phyloP scores from a whole-genome alignment of 164 flowering plant genomes.

The Akebia trifoliata region DNA sequence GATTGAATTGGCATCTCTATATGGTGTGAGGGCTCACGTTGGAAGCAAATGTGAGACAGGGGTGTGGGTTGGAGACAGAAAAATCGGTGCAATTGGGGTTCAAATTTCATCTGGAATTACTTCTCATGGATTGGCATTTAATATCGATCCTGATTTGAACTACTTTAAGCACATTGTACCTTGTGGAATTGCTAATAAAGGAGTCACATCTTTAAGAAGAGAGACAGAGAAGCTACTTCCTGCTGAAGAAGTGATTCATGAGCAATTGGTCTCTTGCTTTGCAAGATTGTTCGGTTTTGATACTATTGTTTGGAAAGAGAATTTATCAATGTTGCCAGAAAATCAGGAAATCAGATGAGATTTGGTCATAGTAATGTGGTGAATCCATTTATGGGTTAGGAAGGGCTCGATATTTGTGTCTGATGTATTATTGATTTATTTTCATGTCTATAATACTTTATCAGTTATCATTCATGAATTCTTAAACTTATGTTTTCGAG shows the following conservation, averaged over 20 bases:
- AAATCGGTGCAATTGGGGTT: constrained; percentile 96
- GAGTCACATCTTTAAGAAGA: constrained; percentile 76
- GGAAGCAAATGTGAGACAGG: constrained; percentile 69
- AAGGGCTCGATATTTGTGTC: no score
- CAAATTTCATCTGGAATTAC: constrained; percentile 77
- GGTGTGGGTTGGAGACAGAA: constrained; percentile 85
- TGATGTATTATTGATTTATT: no score
- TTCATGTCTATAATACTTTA: no score
- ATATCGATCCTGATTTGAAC: constrained; percentile 79
- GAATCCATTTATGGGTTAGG: background rate
- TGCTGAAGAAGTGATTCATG: constrained; percentile 63
- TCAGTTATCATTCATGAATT: no score
- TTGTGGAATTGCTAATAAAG: constrained; percentile 87
- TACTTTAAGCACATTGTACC: constrained; percentile 89
- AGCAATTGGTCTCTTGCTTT: constrained; percentile 77
- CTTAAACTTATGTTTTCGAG: no score
- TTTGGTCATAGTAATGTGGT: background rate
- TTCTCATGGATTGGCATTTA: constrained; percentile 92
- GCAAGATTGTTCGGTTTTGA: constrained; percentile 45
- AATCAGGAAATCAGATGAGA: constrained; percentile 4
- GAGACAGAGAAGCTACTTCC: constrained; percentile 65
- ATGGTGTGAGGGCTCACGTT: constrained; percentile 60
- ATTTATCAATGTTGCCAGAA: constrained; percentile 13
- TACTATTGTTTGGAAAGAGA: constrained; percentile 41
- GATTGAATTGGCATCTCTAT: constrained; percentile 68